Evolutionary conservation across 768 basidiomycete species (phyloP).

Genomic region (Suillus tomentosus): DNA sequence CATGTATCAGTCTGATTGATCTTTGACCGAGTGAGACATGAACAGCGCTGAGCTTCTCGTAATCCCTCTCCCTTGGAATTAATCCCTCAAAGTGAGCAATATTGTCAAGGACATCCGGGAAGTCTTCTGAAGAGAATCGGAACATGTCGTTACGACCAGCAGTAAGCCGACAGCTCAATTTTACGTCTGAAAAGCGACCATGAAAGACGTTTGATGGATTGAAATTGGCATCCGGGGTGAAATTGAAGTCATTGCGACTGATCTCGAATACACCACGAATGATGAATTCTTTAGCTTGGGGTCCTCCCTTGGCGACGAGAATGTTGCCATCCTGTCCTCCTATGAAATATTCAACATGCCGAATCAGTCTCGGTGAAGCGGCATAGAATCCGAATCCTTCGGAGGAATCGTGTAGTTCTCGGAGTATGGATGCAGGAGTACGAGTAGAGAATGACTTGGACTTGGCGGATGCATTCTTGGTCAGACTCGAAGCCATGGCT

Average conservation of each 20-base stretch:
- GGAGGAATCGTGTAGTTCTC: neutral
- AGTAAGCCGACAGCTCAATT: slow-evolving; percentile 7
- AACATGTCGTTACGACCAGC: neutral
- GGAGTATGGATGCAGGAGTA: neutral
- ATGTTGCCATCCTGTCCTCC: slow-evolving; percentile 1
- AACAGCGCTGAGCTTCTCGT: neutral
- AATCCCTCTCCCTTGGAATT: neutral
- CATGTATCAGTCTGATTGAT: slow-evolving; percentile 6
- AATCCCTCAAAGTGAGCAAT: slow-evolving; percentile 2
- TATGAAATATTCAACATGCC: neutral
- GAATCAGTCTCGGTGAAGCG: neutral
- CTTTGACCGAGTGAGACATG: neutral
- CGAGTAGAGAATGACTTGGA: too few species aligned
- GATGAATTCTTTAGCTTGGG: neutral
- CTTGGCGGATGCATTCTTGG: too few species aligned
- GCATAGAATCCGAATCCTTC: neutral
- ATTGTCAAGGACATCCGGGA: neutral
- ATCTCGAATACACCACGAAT: slow-evolving; percentile 7
- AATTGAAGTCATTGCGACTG: slow-evolving; percentile 7
- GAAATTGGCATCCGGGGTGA: slow-evolving; percentile 6
- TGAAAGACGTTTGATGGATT: slow-evolving; percentile 9
- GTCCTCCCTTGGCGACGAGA: neutral
- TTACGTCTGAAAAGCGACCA: neutral
- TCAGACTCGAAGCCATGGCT: too few species aligned
- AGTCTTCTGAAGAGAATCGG: slow-evolving; percentile 1